phyloP scores from a whole-genome alignment of 176 grass and related monocot species.

The Juncus effusus region DNA sequence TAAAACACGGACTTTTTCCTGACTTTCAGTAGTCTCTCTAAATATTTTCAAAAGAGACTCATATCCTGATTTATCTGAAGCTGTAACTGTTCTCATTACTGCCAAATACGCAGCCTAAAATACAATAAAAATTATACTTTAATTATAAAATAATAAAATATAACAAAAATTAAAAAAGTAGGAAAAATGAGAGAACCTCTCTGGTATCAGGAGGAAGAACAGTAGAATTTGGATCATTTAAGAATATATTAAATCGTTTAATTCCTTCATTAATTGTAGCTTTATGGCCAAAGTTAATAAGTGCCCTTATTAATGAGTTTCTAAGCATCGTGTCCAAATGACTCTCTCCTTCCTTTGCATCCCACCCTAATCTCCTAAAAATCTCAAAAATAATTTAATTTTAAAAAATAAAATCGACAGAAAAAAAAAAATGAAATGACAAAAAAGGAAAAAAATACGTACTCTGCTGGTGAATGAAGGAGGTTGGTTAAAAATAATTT shows the following conservation, averaged over 20 bases:
- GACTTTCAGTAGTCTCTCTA: slow-evolving; percentile 43
- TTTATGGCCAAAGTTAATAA: slow-evolving; percentile 56
- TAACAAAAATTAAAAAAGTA: slow-evolving; percentile 11
- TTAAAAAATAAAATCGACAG: slow-evolving; percentile 14
- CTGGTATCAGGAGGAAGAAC: slow-evolving; percentile 70
- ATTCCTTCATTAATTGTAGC: slow-evolving; percentile 66
- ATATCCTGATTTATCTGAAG: slow-evolving; percentile 60
- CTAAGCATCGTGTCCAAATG: slow-evolving; percentile 77
- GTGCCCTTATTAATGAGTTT: slow-evolving; percentile 53
- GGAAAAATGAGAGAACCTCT: slow-evolving; percentile 40
- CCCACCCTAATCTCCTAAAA: slow-evolving; percentile 87
- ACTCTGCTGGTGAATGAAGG: slow-evolving; percentile 65
- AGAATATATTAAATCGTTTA: slow-evolving; percentile 56
- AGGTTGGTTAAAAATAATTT: slow-evolving; percentile 72
- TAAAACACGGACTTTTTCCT: slow-evolving; percentile 57
- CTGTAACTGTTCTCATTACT: slow-evolving; percentile 71
- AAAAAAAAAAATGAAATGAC: slow-evolving; percentile 26
- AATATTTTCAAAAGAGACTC: slow-evolving; percentile 75
- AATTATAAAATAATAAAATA: not conserved
- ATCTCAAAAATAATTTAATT: not conserved
- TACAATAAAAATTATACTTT: slow-evolving; percentile 13
- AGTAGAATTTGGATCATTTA: slow-evolving; percentile 48
- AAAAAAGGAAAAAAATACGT: slow-evolving; percentile 27
- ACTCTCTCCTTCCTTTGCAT: slow-evolving; percentile 51
- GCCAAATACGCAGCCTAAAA: slow-evolving; percentile 68